phyloP scores from a whole-genome alignment of 371 early-diverging fungal species.

The Sporodiniella umbellata region DNA sequence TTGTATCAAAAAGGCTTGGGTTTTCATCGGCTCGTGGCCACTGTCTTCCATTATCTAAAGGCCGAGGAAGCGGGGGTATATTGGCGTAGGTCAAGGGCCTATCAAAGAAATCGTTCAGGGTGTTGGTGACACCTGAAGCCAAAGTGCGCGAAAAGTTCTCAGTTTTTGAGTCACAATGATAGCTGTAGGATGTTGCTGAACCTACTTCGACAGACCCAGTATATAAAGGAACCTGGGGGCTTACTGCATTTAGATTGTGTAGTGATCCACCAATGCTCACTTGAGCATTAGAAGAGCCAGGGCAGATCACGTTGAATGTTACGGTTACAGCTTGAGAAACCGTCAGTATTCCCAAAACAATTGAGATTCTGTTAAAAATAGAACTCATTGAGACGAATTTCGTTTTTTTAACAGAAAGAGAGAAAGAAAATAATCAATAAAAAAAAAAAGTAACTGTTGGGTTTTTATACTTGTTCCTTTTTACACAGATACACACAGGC shows the following conservation, averaged over 20 bases:
- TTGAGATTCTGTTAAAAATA: not conserved
- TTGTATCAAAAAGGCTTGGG: conserved; percentile 33
- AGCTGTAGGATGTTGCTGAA: conserved; percentile 7
- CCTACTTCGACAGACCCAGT: conserved; percentile 20
- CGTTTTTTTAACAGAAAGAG: not conserved
- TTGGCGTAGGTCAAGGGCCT: conserved; percentile 50
- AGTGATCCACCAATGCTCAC: conserved; percentile 44
- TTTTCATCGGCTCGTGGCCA: conserved; percentile 40
- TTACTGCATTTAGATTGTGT: conserved; percentile 25
- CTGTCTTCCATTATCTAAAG: conserved; percentile 35
- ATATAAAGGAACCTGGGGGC: conserved; percentile 31
- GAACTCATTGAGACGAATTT: not conserved
- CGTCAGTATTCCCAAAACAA: not conserved
- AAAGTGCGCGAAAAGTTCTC: conserved; percentile 46
- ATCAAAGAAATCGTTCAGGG: conserved; percentile 46
- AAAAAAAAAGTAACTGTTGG: not conserved
- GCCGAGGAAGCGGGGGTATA: conserved; percentile 47
- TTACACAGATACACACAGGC: too few species aligned
- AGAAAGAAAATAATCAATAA: not conserved
- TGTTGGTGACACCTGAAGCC: conserved; percentile 14
- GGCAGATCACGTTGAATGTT: conserved; percentile 49
- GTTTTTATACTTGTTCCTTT: not conserved
- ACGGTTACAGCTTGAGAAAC: conserved; percentile 31
- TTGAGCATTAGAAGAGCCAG: conserved; percentile 35
- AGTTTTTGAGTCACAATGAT: conserved; percentile 32